These are phyloP conservation scores for Russula sp. DNA, from an alignment of 768 basidiomycete species.

Conservation along the genomic window DNA sequence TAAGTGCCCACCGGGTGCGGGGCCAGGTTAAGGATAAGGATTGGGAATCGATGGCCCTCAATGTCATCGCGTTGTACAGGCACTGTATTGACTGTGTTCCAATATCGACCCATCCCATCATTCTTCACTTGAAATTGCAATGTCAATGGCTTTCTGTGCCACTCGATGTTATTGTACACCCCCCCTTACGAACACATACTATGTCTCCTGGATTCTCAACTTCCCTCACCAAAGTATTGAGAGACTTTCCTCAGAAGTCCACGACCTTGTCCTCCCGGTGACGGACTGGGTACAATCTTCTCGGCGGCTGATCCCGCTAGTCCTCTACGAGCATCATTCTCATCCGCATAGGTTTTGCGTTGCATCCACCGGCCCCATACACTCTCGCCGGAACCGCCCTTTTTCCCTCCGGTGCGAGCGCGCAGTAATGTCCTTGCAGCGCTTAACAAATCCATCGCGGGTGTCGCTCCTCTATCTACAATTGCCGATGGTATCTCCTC, in stretches of 20 bases:
- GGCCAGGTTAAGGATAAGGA: not conserved
- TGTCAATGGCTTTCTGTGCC: not conserved
- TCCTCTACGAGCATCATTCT: slow-evolving; percentile 16
- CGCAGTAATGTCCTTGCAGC: slow-evolving; percentile 19
- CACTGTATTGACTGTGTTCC: not conserved
- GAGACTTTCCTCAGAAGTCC: slow-evolving; percentile 24
- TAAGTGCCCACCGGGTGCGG: not conserved
- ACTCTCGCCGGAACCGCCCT: slow-evolving; percentile 6
- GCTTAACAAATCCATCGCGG: slow-evolving; percentile 21
- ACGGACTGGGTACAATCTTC: slow-evolving; percentile 2
- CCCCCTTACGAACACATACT: not conserved
- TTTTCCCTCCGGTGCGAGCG: slow-evolving; percentile 14
- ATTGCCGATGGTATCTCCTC: slow-evolving; percentile 21
- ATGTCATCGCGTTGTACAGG: not conserved
- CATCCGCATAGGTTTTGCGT: slow-evolving; percentile 13
- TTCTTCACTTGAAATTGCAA: not conserved
- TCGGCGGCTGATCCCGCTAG: not conserved
- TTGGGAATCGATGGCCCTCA: not conserved
- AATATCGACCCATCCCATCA: not conserved
- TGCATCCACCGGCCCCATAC: slow-evolving; percentile 21
- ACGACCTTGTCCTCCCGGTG: slow-evolving; percentile 18
- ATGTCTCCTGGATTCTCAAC: slow-evolving; percentile 5
- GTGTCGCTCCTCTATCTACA: slow-evolving; percentile 17
- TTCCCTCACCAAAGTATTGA: slow-evolving; percentile 23
- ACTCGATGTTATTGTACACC: not conserved